Conservation (phyloP, 805 yeast genomes). For the Saccharomycopsis lassenensis region DNA sequence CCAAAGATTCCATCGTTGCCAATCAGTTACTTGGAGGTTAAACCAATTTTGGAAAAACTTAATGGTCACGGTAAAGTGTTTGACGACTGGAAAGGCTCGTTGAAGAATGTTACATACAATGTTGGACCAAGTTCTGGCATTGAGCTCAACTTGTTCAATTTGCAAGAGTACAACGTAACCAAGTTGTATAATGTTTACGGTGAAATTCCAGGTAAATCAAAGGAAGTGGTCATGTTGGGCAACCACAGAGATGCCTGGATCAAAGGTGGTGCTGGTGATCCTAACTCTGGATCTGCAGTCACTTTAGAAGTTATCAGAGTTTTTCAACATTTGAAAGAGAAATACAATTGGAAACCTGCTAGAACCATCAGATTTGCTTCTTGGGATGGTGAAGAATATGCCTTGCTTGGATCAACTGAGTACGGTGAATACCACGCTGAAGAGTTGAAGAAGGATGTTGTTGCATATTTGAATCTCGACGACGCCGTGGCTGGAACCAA, state of each 20-base stretch:
- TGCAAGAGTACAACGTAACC: constrained; percentile 50
- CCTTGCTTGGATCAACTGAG: constrained; percentile 67
- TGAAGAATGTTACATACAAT: constrained; percentile 35
- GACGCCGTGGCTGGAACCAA: constrained; percentile 48
- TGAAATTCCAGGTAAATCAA: constrained; percentile 40
- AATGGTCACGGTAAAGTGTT: constrained; percentile 44
- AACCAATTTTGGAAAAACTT: constrained; percentile 47
- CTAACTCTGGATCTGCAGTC: constrained; percentile 63
- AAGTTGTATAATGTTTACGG: constrained; percentile 59
- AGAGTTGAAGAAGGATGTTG: constrained; percentile 35
- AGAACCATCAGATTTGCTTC: constrained; percentile 60
- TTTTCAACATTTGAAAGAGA: constrained; percentile 36
- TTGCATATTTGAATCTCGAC: constrained; percentile 64
- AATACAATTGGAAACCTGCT: constrained; percentile 49
- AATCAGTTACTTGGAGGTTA: constrained; percentile 49
- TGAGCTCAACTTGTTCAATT: constrained; percentile 43
- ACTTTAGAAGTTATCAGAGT: constrained; percentile 54
- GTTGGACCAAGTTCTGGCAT: constrained; percentile 39
- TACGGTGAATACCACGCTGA: constrained; percentile 53
- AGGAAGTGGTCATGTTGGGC: constrained; percentile 53
- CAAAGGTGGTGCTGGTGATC: constrained; percentile 70
- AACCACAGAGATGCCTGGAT: constrained; percentile 80
- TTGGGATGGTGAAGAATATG: constrained; percentile 79
- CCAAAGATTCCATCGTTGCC: constrained; percentile 67
- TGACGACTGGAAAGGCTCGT: constrained; percentile 35